Percentiles rank a stretch among this genome's conserved stretches.
Conservation (phyloP, 148 eudicot species). For the Camellia granthamiana region DNA sequence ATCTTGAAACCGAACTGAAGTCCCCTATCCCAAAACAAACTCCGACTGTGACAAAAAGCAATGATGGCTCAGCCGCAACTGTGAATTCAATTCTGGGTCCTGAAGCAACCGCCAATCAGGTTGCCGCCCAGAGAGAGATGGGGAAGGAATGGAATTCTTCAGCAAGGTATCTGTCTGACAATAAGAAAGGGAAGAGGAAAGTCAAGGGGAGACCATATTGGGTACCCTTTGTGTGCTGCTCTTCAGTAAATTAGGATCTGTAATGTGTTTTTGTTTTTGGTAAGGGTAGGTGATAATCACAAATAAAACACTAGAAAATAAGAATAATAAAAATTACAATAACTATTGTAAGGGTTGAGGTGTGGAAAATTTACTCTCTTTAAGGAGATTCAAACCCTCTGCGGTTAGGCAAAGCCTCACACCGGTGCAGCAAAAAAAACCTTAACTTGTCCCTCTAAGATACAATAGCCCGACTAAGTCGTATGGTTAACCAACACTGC, state of each 20-base stretch:
- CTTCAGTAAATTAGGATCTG: constrained; percentile 43
- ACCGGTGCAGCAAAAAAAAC: no score
- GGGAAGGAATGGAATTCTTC: constrained; percentile 72
- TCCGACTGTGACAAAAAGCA: constrained; percentile 15
- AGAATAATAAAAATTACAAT: no score
- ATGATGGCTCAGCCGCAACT: constrained; percentile 20
- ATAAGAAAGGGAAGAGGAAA: constrained; percentile 60
- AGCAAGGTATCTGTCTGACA: constrained; percentile 53
- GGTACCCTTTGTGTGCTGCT: constrained; percentile 73
- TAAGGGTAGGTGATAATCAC: no score
- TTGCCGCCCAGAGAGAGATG: constrained; percentile 20
- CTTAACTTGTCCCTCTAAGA: no score
- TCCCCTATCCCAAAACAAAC: constrained; percentile 41
- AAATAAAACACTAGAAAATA: no score
- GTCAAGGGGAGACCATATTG: constrained; percentile 50
- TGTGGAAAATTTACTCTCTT: no score
- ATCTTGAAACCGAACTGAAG: constrained; percentile 27
- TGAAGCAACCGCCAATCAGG: constrained; percentile 1
- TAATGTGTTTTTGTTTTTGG: no score
- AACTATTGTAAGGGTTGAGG: no score
- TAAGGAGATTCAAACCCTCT: no score
- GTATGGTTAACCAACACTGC: no score
- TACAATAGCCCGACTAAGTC: no score
- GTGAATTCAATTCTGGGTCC: constrained; percentile 24
- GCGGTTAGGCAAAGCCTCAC: no score